phyloP scores from a whole-genome alignment of 495 filamentous ascomycete species.

The Tuber aestivum region DNA sequence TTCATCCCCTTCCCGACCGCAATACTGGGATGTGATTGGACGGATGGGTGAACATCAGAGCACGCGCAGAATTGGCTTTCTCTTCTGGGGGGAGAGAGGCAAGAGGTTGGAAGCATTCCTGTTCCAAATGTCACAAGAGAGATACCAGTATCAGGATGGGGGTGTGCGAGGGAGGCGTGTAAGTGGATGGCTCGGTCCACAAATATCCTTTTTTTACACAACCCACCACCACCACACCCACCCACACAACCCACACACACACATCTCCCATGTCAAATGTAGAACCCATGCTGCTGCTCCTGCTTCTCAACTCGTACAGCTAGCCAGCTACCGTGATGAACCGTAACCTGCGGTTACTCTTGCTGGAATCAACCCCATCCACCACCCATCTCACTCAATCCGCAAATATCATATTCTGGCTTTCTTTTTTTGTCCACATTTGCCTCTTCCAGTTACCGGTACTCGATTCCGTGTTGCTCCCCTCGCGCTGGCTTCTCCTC shows the following conservation, averaged over 20 bases:
- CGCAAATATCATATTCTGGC: background rate
- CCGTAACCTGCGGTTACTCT: background rate
- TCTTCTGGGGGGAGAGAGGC: conserved; percentile 31
- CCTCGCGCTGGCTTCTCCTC: no score
- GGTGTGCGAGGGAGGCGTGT: conserved; percentile 7
- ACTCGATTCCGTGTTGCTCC: background rate
- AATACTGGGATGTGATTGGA: conserved; percentile 26
- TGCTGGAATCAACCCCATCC: background rate
- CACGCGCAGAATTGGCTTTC: conserved; percentile 35
- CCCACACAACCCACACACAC: background rate
- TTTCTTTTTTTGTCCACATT: background rate
- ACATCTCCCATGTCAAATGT: background rate
- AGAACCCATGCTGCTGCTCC: background rate
- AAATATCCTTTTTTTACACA: conserved; percentile 3
- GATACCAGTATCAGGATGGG: background rate
- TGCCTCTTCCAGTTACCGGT: background rate
- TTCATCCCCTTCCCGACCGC: conserved; percentile 26
- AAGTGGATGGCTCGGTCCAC: conserved; percentile 39
- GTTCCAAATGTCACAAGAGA: background rate
- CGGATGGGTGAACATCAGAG: conserved; percentile 30
- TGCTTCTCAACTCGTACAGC: background rate
- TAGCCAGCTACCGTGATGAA: background rate
- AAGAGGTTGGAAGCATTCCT: background rate
- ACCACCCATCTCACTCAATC: background rate
- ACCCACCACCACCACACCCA: background rate